These are phyloP conservation scores for Caloboletus inedulis DNA, from an alignment of 1,284 basidiomycete genomes.

Conservation along the genomic window DNA sequence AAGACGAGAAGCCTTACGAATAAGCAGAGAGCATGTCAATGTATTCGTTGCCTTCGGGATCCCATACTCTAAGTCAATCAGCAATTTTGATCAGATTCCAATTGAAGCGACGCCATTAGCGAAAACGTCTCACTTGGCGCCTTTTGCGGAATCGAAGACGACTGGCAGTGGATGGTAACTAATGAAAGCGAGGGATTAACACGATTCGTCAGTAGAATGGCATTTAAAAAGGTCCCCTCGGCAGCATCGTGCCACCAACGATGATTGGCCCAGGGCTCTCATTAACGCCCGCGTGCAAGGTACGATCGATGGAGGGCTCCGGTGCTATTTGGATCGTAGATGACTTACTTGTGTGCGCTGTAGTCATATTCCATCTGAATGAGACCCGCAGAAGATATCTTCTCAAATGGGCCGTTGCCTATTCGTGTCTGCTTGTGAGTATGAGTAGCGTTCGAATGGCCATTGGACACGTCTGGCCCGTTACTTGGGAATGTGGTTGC, in stretches of 20 bases:
- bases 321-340: neutral
- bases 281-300: slow-evolving; percentile 1
- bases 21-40: slow-evolving; percentile 98
- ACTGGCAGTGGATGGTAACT: slow-evolving; percentile 97
- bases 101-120: slow-evolving; percentile 23
- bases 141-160: slow-evolving; percentile 88
- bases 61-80: slow-evolving; percentile 75
- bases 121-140: slow-evolving; percentile 72
- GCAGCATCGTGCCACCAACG: neutral
- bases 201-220: slow-evolving; percentile 26
- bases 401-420: slow-evolving; percentile 3
- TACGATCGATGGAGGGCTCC: neutral
- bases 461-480: slow-evolving; percentile 3
- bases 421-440: slow-evolving; percentile 16
- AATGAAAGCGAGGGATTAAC: slow-evolving; percentile 13
- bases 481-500: slow-evolving; percentile 12
- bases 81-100: slow-evolving; percentile 13
- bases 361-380: slow-evolving; percentile 82
- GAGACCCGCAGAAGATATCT: slow-evolving; percentile 59
- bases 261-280: slow-evolving; percentile 12
- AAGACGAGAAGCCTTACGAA: slow-evolving; percentile 57
- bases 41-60: slow-evolving; percentile 91
- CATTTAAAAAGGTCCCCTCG: neutral
- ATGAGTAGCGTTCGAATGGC: slow-evolving; percentile 8
- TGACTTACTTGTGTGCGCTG: slow-evolving; percentile 84